Conservation (phyloP, 2,329 filamentous ascomycete genomes). For the Claviceps citrina region DNA sequence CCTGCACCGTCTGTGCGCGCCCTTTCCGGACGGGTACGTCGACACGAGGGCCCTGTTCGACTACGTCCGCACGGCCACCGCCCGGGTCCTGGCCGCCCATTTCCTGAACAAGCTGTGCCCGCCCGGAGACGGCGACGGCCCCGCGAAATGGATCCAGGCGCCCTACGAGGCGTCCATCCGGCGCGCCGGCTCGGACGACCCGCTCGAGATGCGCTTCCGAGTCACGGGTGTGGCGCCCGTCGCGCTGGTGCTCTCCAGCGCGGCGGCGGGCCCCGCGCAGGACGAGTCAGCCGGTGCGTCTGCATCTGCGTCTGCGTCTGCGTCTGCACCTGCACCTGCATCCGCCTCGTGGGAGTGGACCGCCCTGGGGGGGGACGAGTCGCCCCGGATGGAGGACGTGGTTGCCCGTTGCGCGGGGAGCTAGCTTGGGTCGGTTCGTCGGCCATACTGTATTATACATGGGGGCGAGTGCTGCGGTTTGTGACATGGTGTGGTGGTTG, state of each 20-base stretch:
- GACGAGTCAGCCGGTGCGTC: no score
- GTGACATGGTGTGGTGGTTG: no score
- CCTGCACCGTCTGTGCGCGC: conserved; percentile 26
- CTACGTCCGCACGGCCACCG: conserved; percentile 30
- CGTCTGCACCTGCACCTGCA: no score
- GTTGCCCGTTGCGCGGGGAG: conserved; percentile 9
- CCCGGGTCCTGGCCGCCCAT: conserved; percentile 24
- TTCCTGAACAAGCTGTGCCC: conserved; percentile 14
- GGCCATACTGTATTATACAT: no score
- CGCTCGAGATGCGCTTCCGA: conserved; percentile 19
- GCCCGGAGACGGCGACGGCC: background rate
- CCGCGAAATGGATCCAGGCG: conserved; percentile 16
- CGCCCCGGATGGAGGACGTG: conserved; percentile 11
- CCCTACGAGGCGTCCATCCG: conserved; percentile 19
- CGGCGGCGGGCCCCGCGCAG: no score
- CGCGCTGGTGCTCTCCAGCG: conserved; percentile 12
- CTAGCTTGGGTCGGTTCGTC: no score
- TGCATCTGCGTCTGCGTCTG: no score
- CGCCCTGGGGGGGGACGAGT: conserved; percentile 6
- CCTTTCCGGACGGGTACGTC: conserved; percentile 29
- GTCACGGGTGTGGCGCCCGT: conserved; percentile 12
- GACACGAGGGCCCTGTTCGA: conserved; percentile 27
- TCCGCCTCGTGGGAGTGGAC: conserved; percentile 19
- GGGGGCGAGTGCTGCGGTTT: no score
- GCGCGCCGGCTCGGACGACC: conserved; percentile 12